A percentile compares a stretch with the other conserved stretches of the same genome.
These are phyloP conservation scores for Fragaria iinumae DNA, from an alignment of 306 rosid genomes.

Conservation along the genomic window DNA sequence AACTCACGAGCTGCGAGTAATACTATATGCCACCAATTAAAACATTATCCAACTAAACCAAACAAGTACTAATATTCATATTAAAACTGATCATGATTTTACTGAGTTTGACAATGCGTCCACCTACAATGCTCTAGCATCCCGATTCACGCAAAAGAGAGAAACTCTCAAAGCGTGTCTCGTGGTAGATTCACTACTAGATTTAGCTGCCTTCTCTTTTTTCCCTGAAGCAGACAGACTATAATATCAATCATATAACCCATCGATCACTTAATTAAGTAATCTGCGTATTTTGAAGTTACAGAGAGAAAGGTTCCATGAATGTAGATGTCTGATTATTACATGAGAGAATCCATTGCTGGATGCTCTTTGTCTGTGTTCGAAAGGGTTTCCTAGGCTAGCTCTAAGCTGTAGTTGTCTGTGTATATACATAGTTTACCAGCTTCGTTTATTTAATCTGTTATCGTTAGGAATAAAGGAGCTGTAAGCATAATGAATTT, in stretches of 20 bases:
- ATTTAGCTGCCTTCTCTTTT: slow-evolving; percentile 36
- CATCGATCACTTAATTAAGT: background rate
- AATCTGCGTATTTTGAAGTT: background rate
- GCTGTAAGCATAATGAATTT: slow-evolving; percentile 6
- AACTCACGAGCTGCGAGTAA: slow-evolving; percentile 46
- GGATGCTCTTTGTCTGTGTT: slow-evolving; percentile 35
- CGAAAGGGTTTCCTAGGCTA: slow-evolving; percentile 7
- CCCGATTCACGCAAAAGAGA: slow-evolving; percentile 38
- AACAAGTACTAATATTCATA: background rate
- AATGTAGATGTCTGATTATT: slow-evolving; percentile 5
- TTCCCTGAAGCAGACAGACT: slow-evolving; percentile 22
- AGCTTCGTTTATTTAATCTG: background rate
- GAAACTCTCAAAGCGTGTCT: slow-evolving; percentile 23
- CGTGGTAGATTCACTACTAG: slow-evolving; percentile 37
- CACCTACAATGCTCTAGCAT: slow-evolving; percentile 50
- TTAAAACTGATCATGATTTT: background rate
- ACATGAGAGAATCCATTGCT: background rate
- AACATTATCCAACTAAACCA: slow-evolving; percentile 6
- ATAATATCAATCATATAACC: background rate
- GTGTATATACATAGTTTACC: background rate
- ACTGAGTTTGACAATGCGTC: slow-evolving; percentile 27
- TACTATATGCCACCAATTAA: background rate
- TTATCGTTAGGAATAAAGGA: background rate
- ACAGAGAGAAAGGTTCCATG: slow-evolving; percentile 13
- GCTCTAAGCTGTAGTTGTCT: slow-evolving; percentile 29